These are phyloP conservation scores for Teratosphaeria gauchensis DNA, from an alignment of 2,329 filamentous ascomycete species.

Conservation along the genomic window DNA sequence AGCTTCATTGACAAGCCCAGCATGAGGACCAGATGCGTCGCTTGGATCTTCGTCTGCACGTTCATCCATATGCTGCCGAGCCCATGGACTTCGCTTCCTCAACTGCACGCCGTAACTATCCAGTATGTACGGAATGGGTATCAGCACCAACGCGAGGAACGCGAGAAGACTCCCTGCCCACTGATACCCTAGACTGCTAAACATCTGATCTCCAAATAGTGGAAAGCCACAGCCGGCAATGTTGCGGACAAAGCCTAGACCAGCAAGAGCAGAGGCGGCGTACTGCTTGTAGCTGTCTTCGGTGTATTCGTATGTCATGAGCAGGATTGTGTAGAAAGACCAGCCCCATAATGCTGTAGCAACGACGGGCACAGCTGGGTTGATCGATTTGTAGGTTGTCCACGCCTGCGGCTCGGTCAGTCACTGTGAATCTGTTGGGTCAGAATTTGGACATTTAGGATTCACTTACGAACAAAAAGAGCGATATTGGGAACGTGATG, in stretches of 20 bases:
- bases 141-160: constrained; percentile 22
- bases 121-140: constrained; percentile 20
- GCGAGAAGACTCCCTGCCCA: constrained; percentile 30
- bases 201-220: constrained; percentile 29
- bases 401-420: constrained; percentile 19
- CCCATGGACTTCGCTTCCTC: neutral
- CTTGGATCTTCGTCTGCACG: neutral
- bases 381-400: constrained; percentile 18
- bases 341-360: constrained; percentile 40
- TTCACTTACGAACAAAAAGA: constrained; percentile 11
- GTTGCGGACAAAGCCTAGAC: constrained; percentile 16
- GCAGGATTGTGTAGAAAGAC: constrained; percentile 40
- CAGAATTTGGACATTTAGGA: neutral
- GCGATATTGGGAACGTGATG: constrained; percentile 13
- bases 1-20: neutral
- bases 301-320: constrained; percentile 41
- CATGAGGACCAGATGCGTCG: neutral
- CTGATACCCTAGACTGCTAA: constrained; percentile 24
- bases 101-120: constrained; percentile 3
- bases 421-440: neutral
- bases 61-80: neutral
- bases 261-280: constrained; percentile 33
- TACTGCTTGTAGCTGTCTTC: constrained; percentile 40
- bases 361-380: constrained; percentile 35
- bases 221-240: constrained; percentile 27